phyloP scores from a whole-genome alignment of 768 basidiomycete genomes.

The Pholiota conissans region DNA sequence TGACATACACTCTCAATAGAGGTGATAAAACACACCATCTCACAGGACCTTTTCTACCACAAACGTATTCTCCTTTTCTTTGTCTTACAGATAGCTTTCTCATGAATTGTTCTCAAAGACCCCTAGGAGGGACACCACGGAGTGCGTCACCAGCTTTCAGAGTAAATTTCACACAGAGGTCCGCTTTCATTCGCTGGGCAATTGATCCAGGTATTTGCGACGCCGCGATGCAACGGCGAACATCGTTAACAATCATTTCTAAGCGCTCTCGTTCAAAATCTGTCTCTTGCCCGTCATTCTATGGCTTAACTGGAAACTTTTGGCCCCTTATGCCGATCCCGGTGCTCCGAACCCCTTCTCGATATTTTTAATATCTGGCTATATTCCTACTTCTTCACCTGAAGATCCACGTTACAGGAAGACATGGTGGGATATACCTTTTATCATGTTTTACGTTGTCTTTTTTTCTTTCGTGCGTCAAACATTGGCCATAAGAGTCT shows the following conservation, averaged over 20 bases:
- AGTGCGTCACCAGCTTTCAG: conserved; percentile 30
- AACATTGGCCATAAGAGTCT: conserved; percentile 60
- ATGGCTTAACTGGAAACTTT: conserved; percentile 63
- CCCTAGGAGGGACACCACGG: conserved; percentile 36
- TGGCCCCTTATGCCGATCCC: conserved; percentile 44
- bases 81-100: conserved; percentile 8
- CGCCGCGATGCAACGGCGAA: not conserved
- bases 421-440: conserved; percentile 71
- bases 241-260: not conserved
- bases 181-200: conserved; percentile 67
- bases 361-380: conserved; percentile 73
- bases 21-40: conserved; percentile 4
- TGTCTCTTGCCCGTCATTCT: conserved; percentile 60
- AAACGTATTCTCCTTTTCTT: conserved; percentile 47
- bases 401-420: conserved; percentile 70
- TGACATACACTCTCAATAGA: not conserved
- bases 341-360: conserved; percentile 70
- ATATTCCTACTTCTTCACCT: conserved; percentile 47
- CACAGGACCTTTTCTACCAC: conserved; percentile 58
- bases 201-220: conserved; percentile 59
- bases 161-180: conserved; percentile 17
- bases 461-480: conserved; percentile 91
- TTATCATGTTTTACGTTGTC: conserved; percentile 81
- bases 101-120: conserved; percentile 26
- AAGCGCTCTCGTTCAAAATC: conserved; percentile 68